These are phyloP conservation scores for Polyplosphaeria fusca DNA, from an alignment of 495 filamentous ascomycete genomes.

Conservation along the genomic window DNA sequence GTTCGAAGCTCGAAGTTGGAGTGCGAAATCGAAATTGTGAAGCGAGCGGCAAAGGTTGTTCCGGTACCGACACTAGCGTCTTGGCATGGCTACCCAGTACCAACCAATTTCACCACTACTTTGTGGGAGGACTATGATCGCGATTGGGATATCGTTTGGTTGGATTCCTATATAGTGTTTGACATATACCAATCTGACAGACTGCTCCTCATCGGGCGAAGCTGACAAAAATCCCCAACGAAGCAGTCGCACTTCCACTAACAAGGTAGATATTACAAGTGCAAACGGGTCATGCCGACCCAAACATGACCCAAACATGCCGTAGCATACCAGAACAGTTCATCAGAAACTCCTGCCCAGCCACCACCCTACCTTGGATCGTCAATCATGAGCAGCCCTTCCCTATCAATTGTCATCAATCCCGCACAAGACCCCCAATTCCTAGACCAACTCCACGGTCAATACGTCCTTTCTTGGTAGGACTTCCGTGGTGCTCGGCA, in stretches of 20 bases:
- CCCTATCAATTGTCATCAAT: slow-evolving; percentile 4
- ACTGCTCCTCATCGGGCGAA: background rate
- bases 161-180: background rate
- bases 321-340: too few species aligned
- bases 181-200: slow-evolving; percentile 6
- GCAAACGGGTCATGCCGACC: too few species aligned
- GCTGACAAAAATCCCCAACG: too few species aligned
- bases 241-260: too few species aligned
- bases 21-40: background rate
- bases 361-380: slow-evolving; percentile 3
- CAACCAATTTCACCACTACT: too few species aligned
- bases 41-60: background rate
- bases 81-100: background rate
- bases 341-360: background rate
- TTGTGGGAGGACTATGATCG: too few species aligned
- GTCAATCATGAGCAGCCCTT: slow-evolving; percentile 11
- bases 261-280: too few species aligned
- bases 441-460: slow-evolving; percentile 38
- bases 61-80: background rate
- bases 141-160: too few species aligned
- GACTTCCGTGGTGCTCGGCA: slow-evolving; percentile 24
- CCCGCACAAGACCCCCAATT: slow-evolving; percentile 37
- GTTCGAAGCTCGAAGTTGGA: background rate
- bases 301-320: too few species aligned
- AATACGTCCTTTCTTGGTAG: slow-evolving; percentile 34